phyloP scores from a whole-genome alignment of 306 rosid genomes.

The Malus asiatica region DNA sequence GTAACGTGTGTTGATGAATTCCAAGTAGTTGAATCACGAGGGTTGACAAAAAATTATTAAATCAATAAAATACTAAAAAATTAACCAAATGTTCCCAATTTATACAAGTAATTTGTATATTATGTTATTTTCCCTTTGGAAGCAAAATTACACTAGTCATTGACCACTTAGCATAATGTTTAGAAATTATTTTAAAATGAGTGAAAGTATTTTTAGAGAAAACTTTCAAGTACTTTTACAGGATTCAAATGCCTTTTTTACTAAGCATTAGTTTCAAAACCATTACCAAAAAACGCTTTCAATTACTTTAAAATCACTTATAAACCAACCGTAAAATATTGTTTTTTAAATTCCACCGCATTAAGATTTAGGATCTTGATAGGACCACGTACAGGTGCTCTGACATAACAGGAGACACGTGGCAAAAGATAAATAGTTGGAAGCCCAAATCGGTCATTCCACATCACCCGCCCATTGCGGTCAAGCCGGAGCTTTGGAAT shows the following conservation, averaged over 20 bases:
- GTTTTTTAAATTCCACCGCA: neutral
- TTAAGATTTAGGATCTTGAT: neutral
- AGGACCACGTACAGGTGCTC: neutral
- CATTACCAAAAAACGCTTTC: fast-evolving
- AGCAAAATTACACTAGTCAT: neutral
- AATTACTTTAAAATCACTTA: too few species aligned
- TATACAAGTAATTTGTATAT: too few species aligned
- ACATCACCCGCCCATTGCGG: neutral
- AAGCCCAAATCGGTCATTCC: neutral
- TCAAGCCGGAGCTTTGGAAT: neutral
- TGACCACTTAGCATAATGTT: too few species aligned
- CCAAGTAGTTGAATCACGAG: neutral
- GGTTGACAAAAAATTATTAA: neutral
- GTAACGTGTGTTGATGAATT: neutral
- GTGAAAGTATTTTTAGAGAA: too few species aligned
- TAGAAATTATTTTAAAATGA: too few species aligned
- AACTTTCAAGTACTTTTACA: too few species aligned
- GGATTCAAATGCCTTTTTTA: fast-evolving
- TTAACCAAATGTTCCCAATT: too few species aligned
- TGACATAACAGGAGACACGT: neutral
- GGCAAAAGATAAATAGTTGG: neutral
- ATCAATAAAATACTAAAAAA: too few species aligned
- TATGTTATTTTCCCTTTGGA: neutral
- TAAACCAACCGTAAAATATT: too few species aligned
- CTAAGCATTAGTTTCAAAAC: fast-evolving